Conservation (phyloP, 2,329 filamentous ascomycete genomes). For the Ascochyta pisi region DNA sequence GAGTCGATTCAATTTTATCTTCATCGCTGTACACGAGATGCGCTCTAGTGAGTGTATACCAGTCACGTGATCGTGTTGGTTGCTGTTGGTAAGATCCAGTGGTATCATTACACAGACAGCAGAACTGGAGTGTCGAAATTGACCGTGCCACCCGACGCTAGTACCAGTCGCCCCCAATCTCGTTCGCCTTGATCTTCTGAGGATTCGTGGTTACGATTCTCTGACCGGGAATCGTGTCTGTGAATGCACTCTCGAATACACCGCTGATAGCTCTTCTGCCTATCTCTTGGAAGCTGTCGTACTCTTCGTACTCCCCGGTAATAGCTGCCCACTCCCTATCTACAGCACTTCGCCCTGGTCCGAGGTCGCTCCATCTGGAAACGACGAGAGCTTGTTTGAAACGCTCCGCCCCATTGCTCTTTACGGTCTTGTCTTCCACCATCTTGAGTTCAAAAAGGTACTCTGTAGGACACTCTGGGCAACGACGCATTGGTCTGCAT, state of each 20-base stretch:
- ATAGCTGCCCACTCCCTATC: conserved; percentile 62
- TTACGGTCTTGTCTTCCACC: conserved; percentile 58
- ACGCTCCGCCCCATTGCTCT: conserved; percentile 48
- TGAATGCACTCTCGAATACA: conserved; percentile 64
- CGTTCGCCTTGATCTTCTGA: conserved; percentile 59
- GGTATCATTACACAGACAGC: not conserved
- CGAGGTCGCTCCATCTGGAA: conserved; percentile 68
- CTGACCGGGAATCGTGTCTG: conserved; percentile 64
- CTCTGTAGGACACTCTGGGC: conserved; percentile 67
- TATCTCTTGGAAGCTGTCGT: conserved; percentile 62
- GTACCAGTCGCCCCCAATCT: conserved; percentile 66
- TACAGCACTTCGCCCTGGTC: conserved; percentile 57
- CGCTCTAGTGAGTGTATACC: no score
- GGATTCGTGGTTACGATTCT: conserved; percentile 66
- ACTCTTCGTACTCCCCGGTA: conserved; percentile 50
- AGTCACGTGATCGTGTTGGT: no score
- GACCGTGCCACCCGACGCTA: conserved; percentile 34
- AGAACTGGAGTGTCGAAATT: not conserved
- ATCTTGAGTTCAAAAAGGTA: conserved; percentile 68
- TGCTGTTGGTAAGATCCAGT: no score
- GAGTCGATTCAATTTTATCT: no score
- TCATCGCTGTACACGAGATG: no score
- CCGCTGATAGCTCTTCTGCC: conserved; percentile 64
- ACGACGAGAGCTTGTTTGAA: conserved; percentile 68
- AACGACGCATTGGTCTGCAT: conserved; percentile 66